Evolutionary conservation across 2,329 filamentous ascomycete genomes (phyloP).

Genomic region (Madurella fahalii): DNA sequence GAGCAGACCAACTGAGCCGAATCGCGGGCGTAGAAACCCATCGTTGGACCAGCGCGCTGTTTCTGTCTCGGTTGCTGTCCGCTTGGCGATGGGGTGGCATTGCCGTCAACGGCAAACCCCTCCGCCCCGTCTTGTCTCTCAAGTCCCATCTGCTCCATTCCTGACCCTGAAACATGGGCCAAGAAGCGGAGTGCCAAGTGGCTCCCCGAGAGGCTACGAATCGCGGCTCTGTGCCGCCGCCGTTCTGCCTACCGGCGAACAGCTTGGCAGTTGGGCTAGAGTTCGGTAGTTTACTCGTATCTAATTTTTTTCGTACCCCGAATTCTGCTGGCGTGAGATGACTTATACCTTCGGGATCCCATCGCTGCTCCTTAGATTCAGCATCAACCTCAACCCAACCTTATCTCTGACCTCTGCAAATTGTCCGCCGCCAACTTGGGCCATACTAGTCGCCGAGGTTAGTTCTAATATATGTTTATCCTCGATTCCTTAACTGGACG

Average conservation of each 20-base stretch:
- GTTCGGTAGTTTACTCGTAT: no score
- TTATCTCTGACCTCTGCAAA: no score
- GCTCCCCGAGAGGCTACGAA: background rate
- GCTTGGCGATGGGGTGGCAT: background rate
- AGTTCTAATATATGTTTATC: no score
- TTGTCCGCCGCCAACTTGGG: no score
- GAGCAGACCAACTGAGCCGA: background rate
- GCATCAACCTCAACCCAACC: no score
- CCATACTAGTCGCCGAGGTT: no score
- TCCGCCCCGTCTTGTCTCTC: background rate
- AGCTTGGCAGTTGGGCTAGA: no score
- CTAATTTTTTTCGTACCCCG: background rate
- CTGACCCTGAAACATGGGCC: slow-evolving; percentile 12
- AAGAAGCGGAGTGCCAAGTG: slow-evolving; percentile 10
- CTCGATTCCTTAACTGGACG: no score
- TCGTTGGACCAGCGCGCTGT: background rate
- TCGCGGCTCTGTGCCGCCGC: background rate
- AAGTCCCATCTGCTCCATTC: background rate
- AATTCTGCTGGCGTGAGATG: background rate
- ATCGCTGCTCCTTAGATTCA: no score
- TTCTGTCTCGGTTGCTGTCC: background rate
- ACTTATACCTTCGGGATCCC: background rate
- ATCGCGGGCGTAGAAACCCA: background rate
- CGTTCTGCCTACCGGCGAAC: background rate
- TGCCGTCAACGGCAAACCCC: background rate